Conservation (phyloP, 2,329 filamentous ascomycete species). For the Ophiocordyceps camponoti-floridani region DNA sequence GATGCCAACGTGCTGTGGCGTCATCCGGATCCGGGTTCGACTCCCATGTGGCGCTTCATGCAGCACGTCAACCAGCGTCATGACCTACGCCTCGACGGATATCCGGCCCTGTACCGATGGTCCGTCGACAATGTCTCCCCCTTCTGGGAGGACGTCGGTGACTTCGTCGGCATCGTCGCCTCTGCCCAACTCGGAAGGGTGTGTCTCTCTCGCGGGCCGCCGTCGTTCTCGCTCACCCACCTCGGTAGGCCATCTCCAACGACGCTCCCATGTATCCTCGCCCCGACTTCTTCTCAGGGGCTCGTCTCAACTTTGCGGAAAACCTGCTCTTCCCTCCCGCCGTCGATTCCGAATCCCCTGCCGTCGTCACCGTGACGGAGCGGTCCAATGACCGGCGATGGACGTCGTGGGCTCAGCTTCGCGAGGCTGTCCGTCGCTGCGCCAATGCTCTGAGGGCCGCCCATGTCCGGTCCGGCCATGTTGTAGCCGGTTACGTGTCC, state of each 20-base stretch:
- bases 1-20: constrained; percentile 44
- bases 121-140: constrained; percentile 55
- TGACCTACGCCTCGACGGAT: constrained; percentile 41
- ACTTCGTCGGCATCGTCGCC: constrained; percentile 59
- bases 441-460: constrained; percentile 50
- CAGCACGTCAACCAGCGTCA: constrained; percentile 51
- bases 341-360: constrained; percentile 38
- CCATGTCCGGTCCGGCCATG: constrained; percentile 37
- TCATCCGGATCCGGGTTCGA: constrained; percentile 47
- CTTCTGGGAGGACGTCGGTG: constrained; percentile 81
- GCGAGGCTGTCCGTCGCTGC: constrained; percentile 59
- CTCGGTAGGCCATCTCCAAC: constrained; percentile 45
- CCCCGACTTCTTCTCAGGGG: constrained; percentile 66
- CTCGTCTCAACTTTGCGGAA: constrained; percentile 81
- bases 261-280: constrained; percentile 65
- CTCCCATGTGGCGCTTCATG: constrained; percentile 57
- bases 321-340: constrained; percentile 67
- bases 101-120: constrained; percentile 69
- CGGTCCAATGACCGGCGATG: constrained; percentile 35
- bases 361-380: constrained; percentile 72
- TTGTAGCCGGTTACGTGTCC: constrained; percentile 61
- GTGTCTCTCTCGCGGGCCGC: constrained; percentile 2
- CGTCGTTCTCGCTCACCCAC: background rate
- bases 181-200: constrained; percentile 45
- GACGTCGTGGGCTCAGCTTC: constrained; percentile 60